These are phyloP conservation scores for Microthlaspi erraticum DNA, from an alignment of 345 rosid genomes.

Conservation along the genomic window DNA sequence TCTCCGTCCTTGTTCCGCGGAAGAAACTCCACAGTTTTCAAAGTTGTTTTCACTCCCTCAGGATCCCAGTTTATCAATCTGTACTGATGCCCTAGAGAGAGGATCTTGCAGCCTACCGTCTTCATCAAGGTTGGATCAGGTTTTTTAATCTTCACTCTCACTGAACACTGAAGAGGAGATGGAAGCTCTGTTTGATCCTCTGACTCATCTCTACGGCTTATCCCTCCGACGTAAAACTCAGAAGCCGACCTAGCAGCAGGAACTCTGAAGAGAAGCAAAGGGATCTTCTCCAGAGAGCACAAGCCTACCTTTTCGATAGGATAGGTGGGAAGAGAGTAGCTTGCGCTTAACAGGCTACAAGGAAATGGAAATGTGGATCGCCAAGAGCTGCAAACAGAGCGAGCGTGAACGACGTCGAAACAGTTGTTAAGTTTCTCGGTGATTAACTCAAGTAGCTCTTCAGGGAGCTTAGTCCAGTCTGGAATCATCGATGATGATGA, in stretches of 20 bases:
- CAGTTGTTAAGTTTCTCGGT: not conserved
- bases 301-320: not conserved
- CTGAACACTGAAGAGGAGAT: not conserved
- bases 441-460: constrained; percentile 6
- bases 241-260: not conserved
- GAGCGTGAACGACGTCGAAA: constrained; percentile 20
- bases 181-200: not conserved
- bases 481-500: not conserved
- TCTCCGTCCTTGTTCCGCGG: not conserved
- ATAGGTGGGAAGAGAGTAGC: not conserved
- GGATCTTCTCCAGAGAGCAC: constrained; percentile 1
- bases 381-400: constrained; percentile 8
- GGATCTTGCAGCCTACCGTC: not conserved
- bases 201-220: not conserved
- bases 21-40: not conserved
- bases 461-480: constrained; percentile 26
- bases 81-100: not conserved
- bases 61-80: not conserved
- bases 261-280: not conserved
- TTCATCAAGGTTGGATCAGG: not conserved
- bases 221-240: not conserved
- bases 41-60: not conserved
- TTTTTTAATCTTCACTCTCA: not conserved
- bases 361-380: not conserved
- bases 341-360: not conserved